Evolutionary conservation across 306 rosid genomes (phyloP).

Genomic region (Argentina anserina): DNA sequence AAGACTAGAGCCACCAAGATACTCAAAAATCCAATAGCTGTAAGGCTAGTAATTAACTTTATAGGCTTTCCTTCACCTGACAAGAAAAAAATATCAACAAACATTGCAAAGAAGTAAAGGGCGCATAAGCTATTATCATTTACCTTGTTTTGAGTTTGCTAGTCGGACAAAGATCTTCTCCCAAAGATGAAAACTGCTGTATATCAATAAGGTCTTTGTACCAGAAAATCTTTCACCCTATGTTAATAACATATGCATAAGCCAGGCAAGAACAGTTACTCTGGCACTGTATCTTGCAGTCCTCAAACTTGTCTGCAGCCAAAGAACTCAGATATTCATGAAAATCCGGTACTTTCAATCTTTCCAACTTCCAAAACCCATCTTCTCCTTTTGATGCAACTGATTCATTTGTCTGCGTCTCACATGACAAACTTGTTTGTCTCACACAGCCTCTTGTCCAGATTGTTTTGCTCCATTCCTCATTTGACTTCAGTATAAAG

Average conservation of each 20-base stretch:
- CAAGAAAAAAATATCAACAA: not conserved
- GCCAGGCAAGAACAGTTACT: not conserved
- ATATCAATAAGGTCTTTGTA: not conserved
- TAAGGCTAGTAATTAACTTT: conserved; percentile 9
- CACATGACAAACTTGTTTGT: not conserved
- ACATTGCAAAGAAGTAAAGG: too few relatives aligned
- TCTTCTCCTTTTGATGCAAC: not conserved
- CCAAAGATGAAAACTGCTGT: not conserved
- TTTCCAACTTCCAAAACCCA: not conserved
- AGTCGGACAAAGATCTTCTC: not conserved
- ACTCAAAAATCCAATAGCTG: not conserved
- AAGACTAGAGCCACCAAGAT: not conserved
- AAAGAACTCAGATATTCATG: not conserved
- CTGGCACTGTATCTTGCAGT: not conserved
- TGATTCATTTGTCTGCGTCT: not conserved
- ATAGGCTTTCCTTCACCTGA: not conserved
- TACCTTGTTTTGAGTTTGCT: not conserved
- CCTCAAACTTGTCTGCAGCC: not conserved
- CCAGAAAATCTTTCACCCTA: conserved; percentile 4
- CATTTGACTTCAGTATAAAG: not conserved
- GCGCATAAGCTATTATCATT: not conserved
- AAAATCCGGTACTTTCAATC: not conserved
- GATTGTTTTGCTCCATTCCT: not conserved
- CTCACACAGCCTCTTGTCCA: not conserved
- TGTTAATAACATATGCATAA: not conserved